These are phyloP conservation scores for Myochromella boudieri DNA, from an alignment of 768 basidiomycete genomes.

Conservation along the genomic window DNA sequence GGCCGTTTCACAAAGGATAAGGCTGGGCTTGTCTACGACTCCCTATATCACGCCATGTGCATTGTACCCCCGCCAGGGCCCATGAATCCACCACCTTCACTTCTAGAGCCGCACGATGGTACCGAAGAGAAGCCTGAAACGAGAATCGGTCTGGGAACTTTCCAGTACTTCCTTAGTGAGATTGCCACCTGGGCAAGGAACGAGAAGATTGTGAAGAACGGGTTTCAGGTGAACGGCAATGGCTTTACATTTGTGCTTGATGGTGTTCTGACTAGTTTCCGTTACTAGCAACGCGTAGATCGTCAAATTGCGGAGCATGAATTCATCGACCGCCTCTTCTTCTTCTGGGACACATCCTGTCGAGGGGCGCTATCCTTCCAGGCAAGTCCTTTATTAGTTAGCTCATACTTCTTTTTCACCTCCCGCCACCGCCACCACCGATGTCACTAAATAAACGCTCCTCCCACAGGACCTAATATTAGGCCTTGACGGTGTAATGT, in stretches of 20 bases:
- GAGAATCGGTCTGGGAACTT: constrained; percentile 81
- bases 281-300: constrained; percentile 75
- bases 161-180: constrained; percentile 87
- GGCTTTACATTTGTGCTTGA: not conserved
- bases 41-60: constrained; percentile 82
- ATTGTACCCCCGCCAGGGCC: constrained; percentile 66
- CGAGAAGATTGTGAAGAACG: constrained; percentile 90
- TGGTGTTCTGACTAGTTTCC: not conserved
- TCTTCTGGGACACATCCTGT: constrained; percentile 86
- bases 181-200: constrained; percentile 94
- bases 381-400: constrained; percentile 37
- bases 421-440: constrained; percentile 1
- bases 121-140: constrained; percentile 86
- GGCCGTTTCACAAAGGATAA: constrained; percentile 87
- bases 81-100: constrained; percentile 44
- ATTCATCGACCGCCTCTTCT: constrained; percentile 90
- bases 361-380: constrained; percentile 88
- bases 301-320: constrained; percentile 94
- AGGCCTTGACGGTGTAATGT: constrained; percentile 90
- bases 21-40: constrained; percentile 88
- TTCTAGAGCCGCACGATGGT: constrained; percentile 58
- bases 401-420: not conserved
- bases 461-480: constrained; percentile 74
- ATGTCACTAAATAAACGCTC: no score
- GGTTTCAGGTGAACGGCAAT: constrained; percentile 69